A percentile compares a stretch with the other conserved stretches of the same genome.
Evolutionary conservation across 208 protist genomes (phyloP).

Genomic region (Crithidia sp.): DNA sequence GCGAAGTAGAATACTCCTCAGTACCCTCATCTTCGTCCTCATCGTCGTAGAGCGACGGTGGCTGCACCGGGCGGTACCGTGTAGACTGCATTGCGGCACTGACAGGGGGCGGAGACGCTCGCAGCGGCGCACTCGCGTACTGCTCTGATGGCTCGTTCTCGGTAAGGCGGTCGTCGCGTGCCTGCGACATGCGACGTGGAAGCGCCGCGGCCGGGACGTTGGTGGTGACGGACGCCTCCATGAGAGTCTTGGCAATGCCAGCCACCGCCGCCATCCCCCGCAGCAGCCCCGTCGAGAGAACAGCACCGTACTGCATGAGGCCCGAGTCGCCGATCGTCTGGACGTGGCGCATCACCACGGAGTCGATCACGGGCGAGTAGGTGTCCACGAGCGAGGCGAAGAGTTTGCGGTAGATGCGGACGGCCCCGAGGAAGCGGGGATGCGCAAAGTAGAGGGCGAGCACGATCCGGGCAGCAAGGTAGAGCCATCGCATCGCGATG

Average conservation of each 20-base stretch:
- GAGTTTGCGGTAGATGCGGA: conserved; percentile 51
- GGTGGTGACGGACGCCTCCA: conserved; percentile 39
- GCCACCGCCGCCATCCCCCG: conserved; percentile 27
- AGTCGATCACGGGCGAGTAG: conserved; percentile 63
- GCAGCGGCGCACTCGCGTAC: background rate
- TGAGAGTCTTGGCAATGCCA: conserved; percentile 47
- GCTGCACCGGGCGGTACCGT: conserved; percentile 1
- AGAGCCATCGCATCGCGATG: conserved; percentile 62
- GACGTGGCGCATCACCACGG: conserved; percentile 58
- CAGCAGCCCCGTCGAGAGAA: conserved; percentile 33
- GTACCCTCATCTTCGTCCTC: background rate
- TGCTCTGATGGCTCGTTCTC: background rate
- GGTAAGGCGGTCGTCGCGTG: conserved; percentile 14
- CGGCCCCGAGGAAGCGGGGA: conserved; percentile 62
- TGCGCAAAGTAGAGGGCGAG: conserved; percentile 69
- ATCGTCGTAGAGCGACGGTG: conserved; percentile 32
- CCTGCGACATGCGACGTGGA: conserved; percentile 42
- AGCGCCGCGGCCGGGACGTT: conserved; percentile 37
- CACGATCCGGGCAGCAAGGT: conserved; percentile 58
- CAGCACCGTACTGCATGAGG: conserved; percentile 48
- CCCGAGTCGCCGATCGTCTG: conserved; percentile 53
- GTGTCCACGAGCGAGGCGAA: conserved; percentile 48
- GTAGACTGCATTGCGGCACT: background rate
- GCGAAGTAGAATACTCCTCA: background rate
- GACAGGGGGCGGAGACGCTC: background rate